Conservation (phyloP, 208 protist genomes). For the Acanthamoeba lugdunensis region DNA sequence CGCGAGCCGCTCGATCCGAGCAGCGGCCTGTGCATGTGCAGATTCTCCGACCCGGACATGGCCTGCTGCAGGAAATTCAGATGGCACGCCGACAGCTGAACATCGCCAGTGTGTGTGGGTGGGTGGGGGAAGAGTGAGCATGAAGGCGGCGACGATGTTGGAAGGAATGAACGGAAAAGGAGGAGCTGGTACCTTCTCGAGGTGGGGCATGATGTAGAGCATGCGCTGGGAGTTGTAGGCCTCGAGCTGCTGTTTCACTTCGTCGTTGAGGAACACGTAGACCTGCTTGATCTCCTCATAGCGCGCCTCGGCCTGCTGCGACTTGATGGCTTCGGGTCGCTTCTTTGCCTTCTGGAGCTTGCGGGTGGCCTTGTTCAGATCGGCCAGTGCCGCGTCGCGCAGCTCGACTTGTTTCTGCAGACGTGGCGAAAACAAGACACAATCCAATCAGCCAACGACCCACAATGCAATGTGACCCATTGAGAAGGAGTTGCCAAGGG, state of each 20-base stretch:
- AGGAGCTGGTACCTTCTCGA: constrained; percentile 35
- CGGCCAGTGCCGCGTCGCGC: constrained; percentile 4
- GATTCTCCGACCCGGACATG: not conserved
- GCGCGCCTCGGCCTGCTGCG: constrained; percentile 35
- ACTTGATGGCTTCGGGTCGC: constrained; percentile 49
- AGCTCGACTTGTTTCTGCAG: constrained; percentile 44
- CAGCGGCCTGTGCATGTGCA: not conserved
- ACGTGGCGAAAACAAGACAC: too few species aligned
- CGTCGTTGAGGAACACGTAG: constrained; percentile 65
- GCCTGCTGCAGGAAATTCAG: constrained; percentile 30
- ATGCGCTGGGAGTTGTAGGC: constrained; percentile 62
- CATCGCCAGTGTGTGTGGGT: too few species aligned
- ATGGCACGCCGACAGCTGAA: constrained; percentile 33
- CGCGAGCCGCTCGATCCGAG: too few species aligned
- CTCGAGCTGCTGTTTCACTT: constrained; percentile 61
- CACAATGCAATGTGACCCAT: too few species aligned
- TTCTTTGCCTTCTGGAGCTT: constrained; percentile 44
- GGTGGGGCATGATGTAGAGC: constrained; percentile 70
- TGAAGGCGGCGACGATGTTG: not conserved
- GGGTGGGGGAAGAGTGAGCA: not conserved
- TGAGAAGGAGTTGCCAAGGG: too few species aligned
- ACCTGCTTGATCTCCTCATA: constrained; percentile 49
- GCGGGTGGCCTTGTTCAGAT: constrained; percentile 5
- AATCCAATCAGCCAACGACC: too few species aligned
- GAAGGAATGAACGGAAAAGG: too few species aligned